Base-by-base conservation (phyloP, 495 filamentous ascomycete genomes). In the Tuber brumale region DNA sequence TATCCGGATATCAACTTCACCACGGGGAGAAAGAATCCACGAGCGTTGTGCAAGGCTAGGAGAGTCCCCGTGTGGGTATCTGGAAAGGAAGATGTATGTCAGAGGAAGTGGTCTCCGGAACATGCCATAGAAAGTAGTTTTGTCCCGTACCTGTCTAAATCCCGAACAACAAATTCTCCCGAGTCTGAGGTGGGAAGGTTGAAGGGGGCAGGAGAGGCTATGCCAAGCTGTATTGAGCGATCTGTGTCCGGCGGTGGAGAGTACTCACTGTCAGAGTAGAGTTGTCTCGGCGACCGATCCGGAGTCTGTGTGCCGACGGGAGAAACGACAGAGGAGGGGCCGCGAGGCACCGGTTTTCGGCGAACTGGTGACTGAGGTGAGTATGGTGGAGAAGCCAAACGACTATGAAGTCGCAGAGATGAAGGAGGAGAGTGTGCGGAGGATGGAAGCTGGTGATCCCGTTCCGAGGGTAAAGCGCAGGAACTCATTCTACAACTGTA, bases 281-380 rank as follows among this genome's bases (percentile, higher is more conserved):
- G 76, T 48, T 69, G 75, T 76, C 70, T 70, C 51, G 73, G 80
- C 72, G 70, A 76, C 39, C 74, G 77, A 70, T 43, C 45, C 57
- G 74, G 74, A 70, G 77, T 76, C 61, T 75, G 80, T 42, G 70
- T 75, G 66, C 72, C 75, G 42, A 43, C 71, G 72, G 66, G 70
- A 72, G 74, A 80, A 69, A 73, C 66, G 44, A 73, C 51, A 80
- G 71, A 70, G 43, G 77, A 75, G 73, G 80, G 77, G 74, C 75
- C 71, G 57, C 61, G 70, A 70, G 79, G 84, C 66, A 85, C 78
- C 78, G 84, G 84, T 75, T 85, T 85, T 27, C 84, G 78, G 72
- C 82, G 83, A 42, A 85, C 80, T 19, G 81, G 76, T 51, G 84
- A 83, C 18, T 77, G 70, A 37, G 74, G 75, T 66, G 80, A 75